Conservation (phyloP, 352 stramenopile genomes). For the Phytopythium aichiense region DNA sequence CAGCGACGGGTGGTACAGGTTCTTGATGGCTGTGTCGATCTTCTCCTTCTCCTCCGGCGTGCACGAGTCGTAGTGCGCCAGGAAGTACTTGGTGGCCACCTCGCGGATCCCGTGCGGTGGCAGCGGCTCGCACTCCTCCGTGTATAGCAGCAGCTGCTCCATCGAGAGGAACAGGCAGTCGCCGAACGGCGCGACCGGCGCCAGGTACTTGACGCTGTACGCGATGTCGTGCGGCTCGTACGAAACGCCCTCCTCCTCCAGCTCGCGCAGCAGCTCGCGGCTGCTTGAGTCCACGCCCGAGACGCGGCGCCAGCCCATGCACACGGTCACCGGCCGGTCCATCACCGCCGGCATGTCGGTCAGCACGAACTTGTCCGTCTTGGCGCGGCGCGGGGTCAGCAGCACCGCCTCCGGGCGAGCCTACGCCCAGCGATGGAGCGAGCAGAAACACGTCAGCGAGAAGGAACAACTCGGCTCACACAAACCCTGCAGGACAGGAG, state of each 20-base stretch:
- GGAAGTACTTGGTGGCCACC: slow-evolving; percentile 76
- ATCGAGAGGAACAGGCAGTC: slow-evolving; percentile 88
- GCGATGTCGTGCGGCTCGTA: slow-evolving; percentile 84
- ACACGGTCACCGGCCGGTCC: slow-evolving; percentile 74
- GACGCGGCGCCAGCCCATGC: slow-evolving; percentile 84
- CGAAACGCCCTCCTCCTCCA: slow-evolving; percentile 83
- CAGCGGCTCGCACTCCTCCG: slow-evolving; percentile 78
- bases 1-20: slow-evolving; percentile 81
- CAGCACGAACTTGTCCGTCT: slow-evolving; percentile 46
- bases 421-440: slow-evolving; percentile 17
- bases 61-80: slow-evolving; percentile 62
- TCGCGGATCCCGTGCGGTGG: slow-evolving; percentile 59
- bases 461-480: not conserved
- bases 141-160: slow-evolving; percentile 83
- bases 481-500: no score
- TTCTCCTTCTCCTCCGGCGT: slow-evolving; percentile 58
- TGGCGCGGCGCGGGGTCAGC: slow-evolving; percentile 53
- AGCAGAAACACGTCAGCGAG: not conserved
- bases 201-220: slow-evolving; percentile 88
- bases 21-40: slow-evolving; percentile 82
- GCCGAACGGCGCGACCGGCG: slow-evolving; percentile 71
- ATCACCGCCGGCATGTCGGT: slow-evolving; percentile 58
- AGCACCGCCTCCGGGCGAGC: slow-evolving; percentile 51
- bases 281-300: slow-evolving; percentile 70
- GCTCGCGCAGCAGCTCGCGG: slow-evolving; percentile 63